A percentile compares a stretch with the other conserved stretches of the same genome.
These are phyloP conservation scores for Claviceps quebecensis DNA, from an alignment of 2,329 filamentous ascomycete genomes.

Conservation along the genomic window DNA sequence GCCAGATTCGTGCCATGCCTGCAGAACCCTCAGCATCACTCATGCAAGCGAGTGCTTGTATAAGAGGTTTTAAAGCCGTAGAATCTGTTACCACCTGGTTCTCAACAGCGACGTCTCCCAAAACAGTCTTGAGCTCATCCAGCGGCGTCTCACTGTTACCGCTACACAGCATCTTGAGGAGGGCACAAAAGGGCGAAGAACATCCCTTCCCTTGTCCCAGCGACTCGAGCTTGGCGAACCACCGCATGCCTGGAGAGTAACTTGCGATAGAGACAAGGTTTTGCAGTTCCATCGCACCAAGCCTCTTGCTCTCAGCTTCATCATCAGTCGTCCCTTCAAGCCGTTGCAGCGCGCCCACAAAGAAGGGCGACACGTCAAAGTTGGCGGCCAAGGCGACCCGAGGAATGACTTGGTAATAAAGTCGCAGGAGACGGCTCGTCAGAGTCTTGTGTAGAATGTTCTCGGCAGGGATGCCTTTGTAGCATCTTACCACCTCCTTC, in stretches of 20 bases:
- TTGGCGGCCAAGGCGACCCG: slow-evolving; percentile 68
- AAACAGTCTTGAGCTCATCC: slow-evolving; percentile 37
- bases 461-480: slow-evolving; percentile 52
- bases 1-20: slow-evolving; percentile 36
- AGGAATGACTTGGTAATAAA: slow-evolving; percentile 78
- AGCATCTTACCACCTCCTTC: slow-evolving; percentile 64
- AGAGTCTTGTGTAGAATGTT: slow-evolving; percentile 67
- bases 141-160: slow-evolving; percentile 17
- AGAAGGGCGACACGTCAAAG: slow-evolving; percentile 70
- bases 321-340: slow-evolving; percentile 40
- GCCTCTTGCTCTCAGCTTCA: slow-evolving; percentile 33
- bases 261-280: slow-evolving; percentile 70
- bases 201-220: slow-evolving; percentile 27
- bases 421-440: slow-evolving; percentile 58
- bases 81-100: slow-evolving; percentile 48
- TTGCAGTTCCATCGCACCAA: slow-evolving; percentile 61
- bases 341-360: slow-evolving; percentile 53
- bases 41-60: slow-evolving; percentile 19
- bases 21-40: slow-evolving; percentile 8
- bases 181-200: slow-evolving; percentile 54
- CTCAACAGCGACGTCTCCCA: slow-evolving; percentile 48
- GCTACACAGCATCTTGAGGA: slow-evolving; percentile 37
- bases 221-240: slow-evolving; percentile 65
- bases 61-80: slow-evolving; percentile 33
- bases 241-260: slow-evolving; percentile 72